phyloP scores from a whole-genome alignment of 2,329 filamentous ascomycete species.

The Alternaria sp. region DNA sequence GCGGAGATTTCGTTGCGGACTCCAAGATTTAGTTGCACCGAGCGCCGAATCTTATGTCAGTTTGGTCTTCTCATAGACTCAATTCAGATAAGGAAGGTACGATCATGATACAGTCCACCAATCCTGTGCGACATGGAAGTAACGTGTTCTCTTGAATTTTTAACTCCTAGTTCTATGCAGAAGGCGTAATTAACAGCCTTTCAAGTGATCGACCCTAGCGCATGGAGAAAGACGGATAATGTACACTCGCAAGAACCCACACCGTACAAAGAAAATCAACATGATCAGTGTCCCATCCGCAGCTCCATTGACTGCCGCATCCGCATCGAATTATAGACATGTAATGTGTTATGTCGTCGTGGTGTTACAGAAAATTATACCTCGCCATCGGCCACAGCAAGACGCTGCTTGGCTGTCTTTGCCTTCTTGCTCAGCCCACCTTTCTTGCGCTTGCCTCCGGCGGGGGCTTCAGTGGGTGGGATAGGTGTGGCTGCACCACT shows the following conservation, averaged over 20 bases:
- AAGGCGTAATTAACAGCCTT: slow-evolving; percentile 1
- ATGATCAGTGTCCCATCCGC: neutral
- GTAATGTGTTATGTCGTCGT: slow-evolving; percentile 13
- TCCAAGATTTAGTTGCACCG: neutral
- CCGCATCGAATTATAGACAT: slow-evolving; percentile 15
- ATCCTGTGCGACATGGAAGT: neutral
- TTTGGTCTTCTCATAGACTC: neutral
- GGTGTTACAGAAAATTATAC: slow-evolving; percentile 27
- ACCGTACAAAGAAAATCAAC: slow-evolving; percentile 1
- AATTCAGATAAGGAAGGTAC: neutral
- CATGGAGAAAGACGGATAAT: slow-evolving; percentile 15
- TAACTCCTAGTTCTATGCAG: slow-evolving; percentile 20
- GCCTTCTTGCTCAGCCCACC: slow-evolving; percentile 56
- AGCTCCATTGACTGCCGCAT: neutral
- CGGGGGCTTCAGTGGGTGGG: slow-evolving; percentile 50
- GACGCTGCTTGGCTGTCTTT: slow-evolving; percentile 58
- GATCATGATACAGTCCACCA: neutral
- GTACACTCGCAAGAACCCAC: slow-evolving; percentile 20
- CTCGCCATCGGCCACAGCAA: slow-evolving; percentile 56
- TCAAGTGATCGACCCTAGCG: slow-evolving; percentile 7
- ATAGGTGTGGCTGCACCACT: slow-evolving; percentile 87
- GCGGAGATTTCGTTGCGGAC: neutral
- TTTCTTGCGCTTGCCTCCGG: slow-evolving; percentile 59
- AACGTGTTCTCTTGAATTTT: slow-evolving; percentile 16
- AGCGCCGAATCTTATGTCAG: neutral